Conservation (phyloP, 257 asterid species). For the Nicotiana attenuata region DNA sequence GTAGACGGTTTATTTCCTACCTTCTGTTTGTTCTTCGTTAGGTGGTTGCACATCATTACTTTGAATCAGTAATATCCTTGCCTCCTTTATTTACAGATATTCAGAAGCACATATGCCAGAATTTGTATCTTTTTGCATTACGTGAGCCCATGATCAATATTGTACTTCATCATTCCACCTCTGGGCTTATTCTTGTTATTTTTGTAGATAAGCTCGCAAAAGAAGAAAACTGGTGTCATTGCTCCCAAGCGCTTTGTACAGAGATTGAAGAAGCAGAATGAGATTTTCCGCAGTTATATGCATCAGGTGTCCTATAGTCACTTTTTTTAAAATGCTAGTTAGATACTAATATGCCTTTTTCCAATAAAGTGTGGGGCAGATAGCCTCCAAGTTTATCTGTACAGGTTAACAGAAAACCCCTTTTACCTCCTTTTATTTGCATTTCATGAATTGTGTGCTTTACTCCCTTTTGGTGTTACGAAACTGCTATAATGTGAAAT, state of each 20-base stretch:
- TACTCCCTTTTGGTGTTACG: neutral
- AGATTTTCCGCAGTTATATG: constrained; percentile 88
- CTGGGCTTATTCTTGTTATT: constrained; percentile 15
- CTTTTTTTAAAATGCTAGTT: constrained; percentile 1
- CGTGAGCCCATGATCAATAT: neutral
- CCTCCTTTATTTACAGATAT: neutral
- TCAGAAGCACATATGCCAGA: neutral
- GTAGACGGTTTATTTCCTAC: neutral
- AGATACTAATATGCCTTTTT: neutral
- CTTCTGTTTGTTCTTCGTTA: neutral
- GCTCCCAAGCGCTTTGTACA: constrained; percentile 94
- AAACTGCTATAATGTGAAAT: neutral
- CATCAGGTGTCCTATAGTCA: constrained; percentile 63
- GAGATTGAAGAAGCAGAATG: constrained; percentile 82
- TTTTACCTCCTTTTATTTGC: neutral
- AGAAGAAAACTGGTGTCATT: constrained; percentile 88
- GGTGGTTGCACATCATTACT: neutral
- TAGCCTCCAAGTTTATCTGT: neutral
- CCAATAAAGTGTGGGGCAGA: neutral
- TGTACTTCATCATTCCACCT: neutral
- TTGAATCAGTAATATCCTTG: neutral
- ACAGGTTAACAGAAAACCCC: neutral
- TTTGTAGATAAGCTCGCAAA: constrained; percentile 78
- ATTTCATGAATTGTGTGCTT: neutral
- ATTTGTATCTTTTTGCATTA: neutral